Base-by-base conservation (phyloP, 1,139 yeast genomes). In the Barnettozyma hawaiiensis region DNA sequence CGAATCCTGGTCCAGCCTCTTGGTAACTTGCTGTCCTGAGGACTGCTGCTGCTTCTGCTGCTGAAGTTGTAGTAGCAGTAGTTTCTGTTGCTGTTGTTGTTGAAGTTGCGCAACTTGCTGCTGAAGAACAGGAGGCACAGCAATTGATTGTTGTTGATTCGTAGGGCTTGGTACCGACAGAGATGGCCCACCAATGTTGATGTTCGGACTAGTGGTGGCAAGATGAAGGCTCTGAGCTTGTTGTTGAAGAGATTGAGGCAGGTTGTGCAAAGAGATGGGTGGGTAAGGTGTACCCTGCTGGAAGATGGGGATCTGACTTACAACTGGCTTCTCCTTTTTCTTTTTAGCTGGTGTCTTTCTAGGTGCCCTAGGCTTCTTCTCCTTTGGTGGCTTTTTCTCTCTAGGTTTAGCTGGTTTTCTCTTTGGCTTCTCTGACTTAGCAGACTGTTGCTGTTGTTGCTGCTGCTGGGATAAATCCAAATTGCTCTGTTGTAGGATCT, bases 311-410 rank as follows among this genome's bases (percentile, higher is more conserved):
- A 52, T 49, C 22, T 52, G 57, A 31, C 49, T 47, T n/a, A 52
- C 54, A 6, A 37, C 20, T 2, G 52, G 50, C 18, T 47, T 45
- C 14, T 50, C 53, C 22, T 54, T 53, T 47, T 50, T 54, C 51
- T 54, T 55, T 49, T 52, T 54, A 10, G 51, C 29, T 7, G 34
- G 33, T 8, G 51, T 41, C 46, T 53, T 54, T 22, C 50, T 50
- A 27, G 58, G 56, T 9, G 52, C 53, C 34, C 48, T 52, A 38
- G 58, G 52, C 35, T 55, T 57, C 47, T 51, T 55, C 35, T 54
- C 59, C 40, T 56, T 51, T 18, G 52, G 47, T 6, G 47, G 44
- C 35, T 58, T 58, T 46, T 54, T 54, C 34, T 53, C 56, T 48
- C 52, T 59, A 5, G 51, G 39, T 8, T 46, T 42, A 22, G 51